These are phyloP conservation scores for Russula sp. DNA, from an alignment of 768 basidiomycete genomes.

Conservation along the genomic window DNA sequence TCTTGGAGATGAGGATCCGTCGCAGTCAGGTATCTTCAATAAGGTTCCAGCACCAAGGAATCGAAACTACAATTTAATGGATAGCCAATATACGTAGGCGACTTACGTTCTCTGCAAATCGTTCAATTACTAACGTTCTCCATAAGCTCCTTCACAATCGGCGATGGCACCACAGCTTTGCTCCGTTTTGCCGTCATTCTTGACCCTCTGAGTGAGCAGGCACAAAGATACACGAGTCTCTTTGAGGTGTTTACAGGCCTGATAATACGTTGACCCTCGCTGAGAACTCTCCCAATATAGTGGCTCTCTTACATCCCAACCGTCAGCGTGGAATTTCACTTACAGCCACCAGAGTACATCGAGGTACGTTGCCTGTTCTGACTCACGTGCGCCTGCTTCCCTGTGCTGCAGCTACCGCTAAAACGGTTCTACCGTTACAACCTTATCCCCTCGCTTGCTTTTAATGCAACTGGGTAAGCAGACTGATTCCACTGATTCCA, in stretches of 20 bases:
- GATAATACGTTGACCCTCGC: background rate
- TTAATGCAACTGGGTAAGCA: conserved; percentile 65
- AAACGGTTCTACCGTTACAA: conserved; percentile 91
- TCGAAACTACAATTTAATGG: conserved; percentile 51
- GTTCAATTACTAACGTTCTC: conserved; percentile 13
- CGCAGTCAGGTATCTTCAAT: conserved; percentile 66
- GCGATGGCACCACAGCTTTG: conserved; percentile 58
- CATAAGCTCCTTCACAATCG: conserved; percentile 58
- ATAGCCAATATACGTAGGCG: conserved; percentile 58
- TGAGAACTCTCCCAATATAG: conserved; percentile 29
- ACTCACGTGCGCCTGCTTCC: background rate
- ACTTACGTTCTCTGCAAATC: background rate
- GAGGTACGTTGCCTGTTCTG: conserved; percentile 47
- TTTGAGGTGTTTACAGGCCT: conserved; percentile 45
- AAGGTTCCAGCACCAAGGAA: conserved; percentile 51
- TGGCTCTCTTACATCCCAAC: conserved; percentile 60
- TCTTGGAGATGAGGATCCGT: conserved; percentile 65
- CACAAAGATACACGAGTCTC: conserved; percentile 81
- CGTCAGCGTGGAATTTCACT: conserved; percentile 64
- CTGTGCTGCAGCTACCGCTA: conserved; percentile 57
- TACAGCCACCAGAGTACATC: conserved; percentile 59
- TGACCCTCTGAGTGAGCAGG: conserved; percentile 78
- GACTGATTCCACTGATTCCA: background rate
- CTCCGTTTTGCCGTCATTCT: conserved; percentile 66
- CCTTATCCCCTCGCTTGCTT: conserved; percentile 46